phyloP scores from a whole-genome alignment of 257 asterid genomes.

The Nicotiana sylvestris region DNA sequence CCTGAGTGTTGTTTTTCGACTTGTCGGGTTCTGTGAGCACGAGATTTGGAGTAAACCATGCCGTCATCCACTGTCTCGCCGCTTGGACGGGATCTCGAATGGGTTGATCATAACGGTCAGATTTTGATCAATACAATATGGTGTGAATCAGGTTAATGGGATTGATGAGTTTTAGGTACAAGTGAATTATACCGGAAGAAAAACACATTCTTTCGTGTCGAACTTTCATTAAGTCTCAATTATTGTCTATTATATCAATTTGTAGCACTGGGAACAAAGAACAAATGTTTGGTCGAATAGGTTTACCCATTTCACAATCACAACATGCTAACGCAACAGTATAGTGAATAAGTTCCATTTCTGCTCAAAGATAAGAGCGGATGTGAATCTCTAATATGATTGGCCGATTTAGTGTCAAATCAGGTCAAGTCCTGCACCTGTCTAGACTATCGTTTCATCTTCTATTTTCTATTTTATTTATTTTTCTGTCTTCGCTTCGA shows the following conservation, averaged over 20 bases:
- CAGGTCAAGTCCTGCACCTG: background rate
- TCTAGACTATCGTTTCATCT: background rate
- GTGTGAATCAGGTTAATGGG: too few species aligned
- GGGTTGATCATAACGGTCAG: too few species aligned
- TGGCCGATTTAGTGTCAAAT: background rate
- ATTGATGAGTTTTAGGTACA: too few species aligned
- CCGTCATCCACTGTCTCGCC: too few species aligned
- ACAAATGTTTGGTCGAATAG: background rate
- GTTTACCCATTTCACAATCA: background rate
- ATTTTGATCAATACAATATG: too few species aligned
- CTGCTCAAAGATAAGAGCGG: background rate
- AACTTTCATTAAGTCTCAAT: background rate
- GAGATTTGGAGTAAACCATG: too few species aligned
- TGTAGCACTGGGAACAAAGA: background rate
- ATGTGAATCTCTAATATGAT: background rate
- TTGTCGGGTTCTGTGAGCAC: too few species aligned
- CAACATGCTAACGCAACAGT: background rate
- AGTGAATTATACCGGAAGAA: too few species aligned
- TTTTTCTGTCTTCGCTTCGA: too few species aligned
- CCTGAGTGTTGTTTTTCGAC: too few species aligned
- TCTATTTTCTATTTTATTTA: background rate
- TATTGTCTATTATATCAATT: background rate
- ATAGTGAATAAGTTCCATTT: background rate
- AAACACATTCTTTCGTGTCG: background rate
- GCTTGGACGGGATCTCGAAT: too few species aligned